Base-by-base conservation (phyloP, 83 land plant genomes). In the Picea abies region DNA sequence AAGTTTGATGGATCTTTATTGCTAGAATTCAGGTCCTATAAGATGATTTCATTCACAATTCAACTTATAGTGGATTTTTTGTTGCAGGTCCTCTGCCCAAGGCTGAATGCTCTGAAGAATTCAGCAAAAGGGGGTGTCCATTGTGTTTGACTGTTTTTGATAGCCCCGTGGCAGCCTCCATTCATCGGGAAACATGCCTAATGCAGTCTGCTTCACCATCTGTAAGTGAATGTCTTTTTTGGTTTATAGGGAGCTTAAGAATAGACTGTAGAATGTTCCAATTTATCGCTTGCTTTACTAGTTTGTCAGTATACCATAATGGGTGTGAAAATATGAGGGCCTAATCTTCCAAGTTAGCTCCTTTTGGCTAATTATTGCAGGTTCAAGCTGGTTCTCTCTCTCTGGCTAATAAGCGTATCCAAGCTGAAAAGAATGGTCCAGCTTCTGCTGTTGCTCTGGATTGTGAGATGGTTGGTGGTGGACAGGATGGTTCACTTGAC, bases 61-160 rank as follows among this genome's bases (percentile, higher is more conserved):
- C 25, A 60, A 14, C 49, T 80, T 82, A 4, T 65, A 19, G 60
- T 69, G 52, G 26, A 12, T 39, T 56, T 39, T 56, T 64, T 69
- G 14, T 32, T 63, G 56, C 85, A 90, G 91, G 92, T 52, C 91
- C 87, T 39, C 80, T 86, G 73, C 91, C 92, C 22, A 90, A 90
- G 61, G 81, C 73, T 35, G 89, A 89, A 68, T 90, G 92, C 76
- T 91, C 91, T 0, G 61, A 35, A 63, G 77, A 84, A 41, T 89
- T 90, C 73, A 76, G 62, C 63, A 67, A 49, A 58, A 81, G 85
- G 66, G 92, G 92, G 3, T 90, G 92, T 85, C 56, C 52, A 61
- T 25, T 89, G 62, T 90, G 92, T 85, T 78, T 90, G 63, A 84
- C 71, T 44, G 61, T 89, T 71, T 79, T 90, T 11, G 82, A 86